A percentile compares a stretch with the other conserved stretches of the same genome.
These are phyloP conservation scores for Tulasnella sp. DNA, from an alignment of 768 basidiomycete genomes.

Conservation along the genomic window DNA sequence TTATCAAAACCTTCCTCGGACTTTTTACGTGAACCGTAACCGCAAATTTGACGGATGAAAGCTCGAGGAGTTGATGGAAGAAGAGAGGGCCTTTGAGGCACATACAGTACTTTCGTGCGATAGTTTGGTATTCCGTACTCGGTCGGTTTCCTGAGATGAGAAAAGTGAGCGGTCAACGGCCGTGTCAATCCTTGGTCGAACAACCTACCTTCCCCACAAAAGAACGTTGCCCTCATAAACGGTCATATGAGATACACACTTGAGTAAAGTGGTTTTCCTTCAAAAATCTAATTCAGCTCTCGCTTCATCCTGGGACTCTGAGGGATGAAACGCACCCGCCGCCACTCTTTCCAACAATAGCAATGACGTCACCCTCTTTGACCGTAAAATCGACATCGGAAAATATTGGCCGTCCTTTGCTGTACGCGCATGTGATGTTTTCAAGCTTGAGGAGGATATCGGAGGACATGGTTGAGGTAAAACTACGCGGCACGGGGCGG, in stretches of 20 bases:
- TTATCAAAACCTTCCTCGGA: slow-evolving; percentile 31
- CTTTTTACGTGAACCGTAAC: slow-evolving; percentile 49
- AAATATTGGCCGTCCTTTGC: slow-evolving; percentile 53
- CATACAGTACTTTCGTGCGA: slow-evolving; percentile 76
- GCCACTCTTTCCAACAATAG: slow-evolving; percentile 78
- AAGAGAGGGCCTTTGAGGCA: slow-evolving; percentile 85
- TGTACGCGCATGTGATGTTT: slow-evolving; percentile 49
- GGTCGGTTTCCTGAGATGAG: slow-evolving; percentile 32
- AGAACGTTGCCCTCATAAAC: slow-evolving; percentile 63
- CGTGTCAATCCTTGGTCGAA: background rate
- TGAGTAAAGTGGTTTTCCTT: slow-evolving; percentile 61
- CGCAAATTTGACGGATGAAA: slow-evolving; percentile 57
- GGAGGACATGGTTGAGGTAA: background rate
- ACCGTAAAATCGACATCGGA: slow-evolving; percentile 59
- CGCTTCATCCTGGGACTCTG: background rate
- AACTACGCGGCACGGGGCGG: background rate
- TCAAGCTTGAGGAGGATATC: slow-evolving; percentile 50
- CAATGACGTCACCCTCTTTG: slow-evolving; percentile 67
- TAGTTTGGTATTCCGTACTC: slow-evolving; percentile 56
- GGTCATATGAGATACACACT: slow-evolving; percentile 77
- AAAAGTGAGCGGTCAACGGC: background rate
- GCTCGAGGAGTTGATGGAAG: slow-evolving; percentile 75
- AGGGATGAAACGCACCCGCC: slow-evolving; percentile 51
- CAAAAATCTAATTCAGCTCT: slow-evolving; percentile 38
- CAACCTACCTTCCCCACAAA: slow-evolving; percentile 62